A percentile compares a stretch with the other conserved stretches of the same genome.
phyloP scores from a whole-genome alignment of 2,329 filamentous ascomycete species.

The Apiospora kogelbergensis region DNA sequence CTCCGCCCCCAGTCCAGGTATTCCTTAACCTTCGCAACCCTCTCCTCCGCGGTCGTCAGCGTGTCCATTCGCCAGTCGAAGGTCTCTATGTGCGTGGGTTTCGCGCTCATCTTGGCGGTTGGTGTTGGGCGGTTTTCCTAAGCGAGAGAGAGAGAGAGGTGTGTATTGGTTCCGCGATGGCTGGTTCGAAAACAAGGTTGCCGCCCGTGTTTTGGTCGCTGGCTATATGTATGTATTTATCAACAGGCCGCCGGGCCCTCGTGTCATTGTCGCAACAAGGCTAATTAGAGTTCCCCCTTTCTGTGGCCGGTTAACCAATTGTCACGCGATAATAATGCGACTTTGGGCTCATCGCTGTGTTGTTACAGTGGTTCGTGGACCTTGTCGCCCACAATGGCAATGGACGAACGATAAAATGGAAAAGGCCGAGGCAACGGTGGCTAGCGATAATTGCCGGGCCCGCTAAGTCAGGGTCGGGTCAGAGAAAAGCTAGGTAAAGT shows the following conservation, averaged over 20 bases:
- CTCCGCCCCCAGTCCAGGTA: neutral
- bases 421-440: neutral
- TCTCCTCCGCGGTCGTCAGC: neutral
- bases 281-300: neutral
- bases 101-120: too few relatives aligned
- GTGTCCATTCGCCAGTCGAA: neutral
- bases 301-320: neutral
- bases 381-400: neutral
- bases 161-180: too few relatives aligned
- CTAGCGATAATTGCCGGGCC: neutral
- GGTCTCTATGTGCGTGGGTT: too few relatives aligned
- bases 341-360: neutral
- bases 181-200: too few relatives aligned
- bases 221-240: neutral
- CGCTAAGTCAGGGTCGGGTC: neutral
- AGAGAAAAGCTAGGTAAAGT: neutral
- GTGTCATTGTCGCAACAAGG: neutral
- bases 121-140: too few relatives aligned
- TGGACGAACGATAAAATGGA: neutral
- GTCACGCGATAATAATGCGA: neutral
- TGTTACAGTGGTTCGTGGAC: neutral
- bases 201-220: neutral
- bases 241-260: neutral
- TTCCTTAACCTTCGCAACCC: neutral
- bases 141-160: too few relatives aligned